Conservation (phyloP, 805 yeast genomes). For the Tetrapisispora nanseiensis region DNA sequence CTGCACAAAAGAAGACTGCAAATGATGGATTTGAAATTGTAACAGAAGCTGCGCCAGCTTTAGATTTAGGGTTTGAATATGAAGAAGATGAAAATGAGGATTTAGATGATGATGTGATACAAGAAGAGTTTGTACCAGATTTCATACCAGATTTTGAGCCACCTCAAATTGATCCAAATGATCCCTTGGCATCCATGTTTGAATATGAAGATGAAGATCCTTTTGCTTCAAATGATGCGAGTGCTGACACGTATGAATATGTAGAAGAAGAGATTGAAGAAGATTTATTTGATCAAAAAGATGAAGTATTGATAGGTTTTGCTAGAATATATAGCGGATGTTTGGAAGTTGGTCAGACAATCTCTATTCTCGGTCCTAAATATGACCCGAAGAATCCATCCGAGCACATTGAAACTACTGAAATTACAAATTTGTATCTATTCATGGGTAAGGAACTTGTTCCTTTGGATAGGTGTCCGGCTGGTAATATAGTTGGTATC, state of each 20-base stretch:
- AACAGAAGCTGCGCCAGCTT: slow-evolving; percentile 19
- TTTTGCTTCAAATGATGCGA: slow-evolving; percentile 20
- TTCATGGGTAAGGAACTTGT: slow-evolving; percentile 90
- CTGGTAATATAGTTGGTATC: slow-evolving; percentile 91
- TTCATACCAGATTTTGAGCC: slow-evolving; percentile 20
- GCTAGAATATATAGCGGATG: slow-evolving; percentile 86
- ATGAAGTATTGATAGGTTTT: slow-evolving; percentile 75
- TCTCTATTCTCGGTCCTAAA: slow-evolving; percentile 77
- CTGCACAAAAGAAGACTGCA: not conserved
- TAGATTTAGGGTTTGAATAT: slow-evolving; percentile 20
- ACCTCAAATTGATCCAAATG: slow-evolving; percentile 30
- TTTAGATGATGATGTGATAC: slow-evolving; percentile 7
- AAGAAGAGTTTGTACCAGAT: slow-evolving; percentile 13
- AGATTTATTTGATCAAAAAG: slow-evolving; percentile 37
- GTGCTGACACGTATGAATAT: not conserved
- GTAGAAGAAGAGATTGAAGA: slow-evolving; percentile 41
- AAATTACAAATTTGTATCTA: slow-evolving; percentile 60
- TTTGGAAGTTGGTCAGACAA: slow-evolving; percentile 59
- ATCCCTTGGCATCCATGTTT: slow-evolving; percentile 30
- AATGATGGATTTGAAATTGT: slow-evolving; percentile 15
- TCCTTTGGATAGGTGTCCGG: slow-evolving; percentile 70
- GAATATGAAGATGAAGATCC: slow-evolving; percentile 49
- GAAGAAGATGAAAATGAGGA: slow-evolving; percentile 15
- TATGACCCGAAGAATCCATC: slow-evolving; percentile 58
- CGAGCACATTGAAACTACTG: slow-evolving; percentile 47